Base-by-base conservation (phyloP, 1,284 basidiomycete species). In the Microbotryum saponariae region DNA sequence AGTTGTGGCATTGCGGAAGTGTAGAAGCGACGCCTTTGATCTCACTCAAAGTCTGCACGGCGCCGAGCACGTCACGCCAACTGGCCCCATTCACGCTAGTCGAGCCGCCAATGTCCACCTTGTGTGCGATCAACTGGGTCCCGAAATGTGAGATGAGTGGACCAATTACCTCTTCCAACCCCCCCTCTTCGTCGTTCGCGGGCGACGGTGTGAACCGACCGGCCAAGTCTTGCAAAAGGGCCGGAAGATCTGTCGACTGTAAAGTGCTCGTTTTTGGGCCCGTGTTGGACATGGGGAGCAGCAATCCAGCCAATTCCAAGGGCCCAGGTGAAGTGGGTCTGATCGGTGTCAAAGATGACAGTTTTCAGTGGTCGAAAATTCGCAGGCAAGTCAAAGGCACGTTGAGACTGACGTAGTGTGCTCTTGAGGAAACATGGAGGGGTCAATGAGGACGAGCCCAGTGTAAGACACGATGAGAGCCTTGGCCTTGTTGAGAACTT, bases 361-460 rank as follows among this genome's bases (percentile, higher is more conserved):
- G 20, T 18, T 31, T 0, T 6, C 49, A 37, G 4, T 20, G n/a
- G 25, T 21, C 14, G 29, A 8, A 27, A 27, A 33, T 31, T 2
- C 37, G 23, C 25, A 27, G n/a, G n/a, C 4, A 21, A 7, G 23
- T 5, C 3, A 3, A 7, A n/a, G 20, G 12, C 16, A 18, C 14
- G 37, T 18, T 42, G 37, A 42, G 8, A 80, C 85, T 37, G 75
- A 88, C 84, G 82, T 82, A 62, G 76, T 68, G 47, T 74, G 65
- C 0, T 92, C 90, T 72, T 92, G 89, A 53, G 91, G 88, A 70
- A 99, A 97, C 88, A 97, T 93, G 51, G 75, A 74, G 0, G 93
- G 89, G 64, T 93, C 91, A 76, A 94, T 90, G 10, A 98, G 78
- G 18, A 85, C 87, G 61, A 97, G 81, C 9, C 93, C 93, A 16